Conservation (phyloP, 2,329 filamentous ascomycete species). For the Clonostachys solani region DNA sequence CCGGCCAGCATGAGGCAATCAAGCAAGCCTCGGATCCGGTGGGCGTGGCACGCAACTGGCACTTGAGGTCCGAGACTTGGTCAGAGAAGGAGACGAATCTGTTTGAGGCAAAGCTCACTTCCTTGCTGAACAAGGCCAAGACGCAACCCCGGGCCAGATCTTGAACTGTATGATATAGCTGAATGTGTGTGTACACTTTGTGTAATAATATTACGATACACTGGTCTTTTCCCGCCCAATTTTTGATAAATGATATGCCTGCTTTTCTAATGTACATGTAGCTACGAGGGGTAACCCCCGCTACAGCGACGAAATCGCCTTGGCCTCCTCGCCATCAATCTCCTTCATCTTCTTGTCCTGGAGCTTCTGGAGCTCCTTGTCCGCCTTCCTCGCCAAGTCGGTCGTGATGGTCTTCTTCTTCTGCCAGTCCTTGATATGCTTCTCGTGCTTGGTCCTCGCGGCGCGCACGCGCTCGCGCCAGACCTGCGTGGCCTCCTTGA, state of each 20-base stretch:
- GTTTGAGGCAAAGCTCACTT: conserved; percentile 33
- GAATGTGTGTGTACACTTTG: conserved; percentile 2
- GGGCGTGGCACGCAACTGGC: conserved; percentile 26
- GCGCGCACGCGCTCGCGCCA: conserved; percentile 47
- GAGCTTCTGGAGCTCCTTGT: conserved; percentile 40
- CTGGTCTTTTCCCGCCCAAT: background rate
- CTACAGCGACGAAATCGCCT: conserved; percentile 34
- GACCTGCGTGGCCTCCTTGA: conserved; percentile 39
- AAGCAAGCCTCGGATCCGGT: conserved; percentile 21
- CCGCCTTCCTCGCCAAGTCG: conserved; percentile 44
- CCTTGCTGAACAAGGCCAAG: conserved; percentile 16
- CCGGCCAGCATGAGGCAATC: conserved; percentile 29
- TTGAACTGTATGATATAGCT: background rate
- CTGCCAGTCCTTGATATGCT: conserved; percentile 43
- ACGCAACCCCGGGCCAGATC: conserved; percentile 10
- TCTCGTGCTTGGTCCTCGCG: conserved; percentile 41
- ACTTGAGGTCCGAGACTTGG: conserved; percentile 31
- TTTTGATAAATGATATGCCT: background rate
- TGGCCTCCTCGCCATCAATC: conserved; percentile 45
- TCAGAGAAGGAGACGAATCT: conserved; percentile 20
- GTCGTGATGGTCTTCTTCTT: conserved; percentile 35
- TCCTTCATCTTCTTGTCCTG: conserved; percentile 50
- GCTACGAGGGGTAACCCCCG: conserved; percentile 8
- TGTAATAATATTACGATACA: conserved; percentile 6
- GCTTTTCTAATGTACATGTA: conserved; percentile 1